Evolutionary conservation across 192 early-diverging fungal species (phyloP), one percentile per base, ranked within the genome.

Genomic region (Radiomyces spectabilis): DNA sequence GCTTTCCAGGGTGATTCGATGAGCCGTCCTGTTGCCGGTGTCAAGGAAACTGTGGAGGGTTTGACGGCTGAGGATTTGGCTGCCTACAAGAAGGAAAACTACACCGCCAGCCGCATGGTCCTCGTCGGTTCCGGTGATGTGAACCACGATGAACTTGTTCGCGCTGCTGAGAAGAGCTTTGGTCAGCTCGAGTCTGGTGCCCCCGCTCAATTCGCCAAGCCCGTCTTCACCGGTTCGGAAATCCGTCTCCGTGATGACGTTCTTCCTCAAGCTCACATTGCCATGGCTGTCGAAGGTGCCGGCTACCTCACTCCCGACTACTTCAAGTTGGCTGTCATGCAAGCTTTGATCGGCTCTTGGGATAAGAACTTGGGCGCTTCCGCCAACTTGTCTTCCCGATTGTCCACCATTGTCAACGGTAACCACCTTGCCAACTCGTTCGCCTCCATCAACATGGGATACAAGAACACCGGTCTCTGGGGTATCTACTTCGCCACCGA

Each of bases 381-480:
- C 63, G 80, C 83, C 61, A 85, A 96, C 75, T 79, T 90, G 59
- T 87, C 88, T 48, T 96, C 95, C 47, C 81, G 86, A 41, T 76
- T 98, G 58, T 90, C 95, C 43, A 77, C 84, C 63, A 77, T 88
- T 48, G 75, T 96, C 49, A 69, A 82, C 71, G 73, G 92, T 69
- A 71, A 87, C 76, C 76, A 84, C 26, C 75, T 97, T 61, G 95
- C 93, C 57, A 96, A 95, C 83, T 95, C 92, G 41, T 98, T 94
- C 83, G 88, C 93, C 84, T 86, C 94, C 43, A 97, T 98, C 83
- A 97, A 97, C 85, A 95, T 94, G 30, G 93, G 92, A 24, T 98
- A 97, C 81, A 85, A 86, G 39, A 94, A 98, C 74, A 97, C 93
- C 25, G 95, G 95, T 43, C 81, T 98, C 55, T 98, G 92, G 78